Evolutionary conservation across 2,329 filamentous ascomycete species (phyloP), one percentile per base, ranked within the genome.

Genomic region (Talaromyces sp.): DNA sequence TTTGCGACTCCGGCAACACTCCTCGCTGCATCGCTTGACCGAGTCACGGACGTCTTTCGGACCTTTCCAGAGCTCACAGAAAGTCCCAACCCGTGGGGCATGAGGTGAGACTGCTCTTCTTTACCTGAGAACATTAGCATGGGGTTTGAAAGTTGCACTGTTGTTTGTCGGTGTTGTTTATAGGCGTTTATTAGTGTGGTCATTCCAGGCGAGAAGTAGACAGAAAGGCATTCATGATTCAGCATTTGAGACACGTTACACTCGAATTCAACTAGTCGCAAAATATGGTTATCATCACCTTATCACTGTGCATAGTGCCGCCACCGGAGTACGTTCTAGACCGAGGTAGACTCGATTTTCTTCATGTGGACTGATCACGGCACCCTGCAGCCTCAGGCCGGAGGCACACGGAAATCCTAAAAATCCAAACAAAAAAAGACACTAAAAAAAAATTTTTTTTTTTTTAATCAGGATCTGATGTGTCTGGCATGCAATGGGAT

Each of bases 1-100:
- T 87, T 85, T 63, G 83, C 87, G 75, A 83, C 81, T 0, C 82
- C 78, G 0, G 79, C 78, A 63, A 83, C 82, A 0, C 66, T 88
- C 18, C 63, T 87, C 69, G 73, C 81, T 0, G 83, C 84, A 16
- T 85, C 85, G 0, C 74, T 87, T 31, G 85, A 87, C 68, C 79
- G 78, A 63, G 64, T 88, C 34, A 74, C 72, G 42, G 84, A 87
- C 69, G 56, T 85, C 7, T 84, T 86, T 65, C 72, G 80, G 23
- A 82, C 81, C 68, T 88, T 85, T 66, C 83, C 82, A 12, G 50
- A 31, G n/a, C 10, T 1, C 18, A 53, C 27, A 27, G 44, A 3
- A 23, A 27, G 10, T 27, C 44, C 44, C 10, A 47, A 14, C 12
- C 27, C 28, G 28, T 53, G 14, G 50, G 44, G n/a, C 9, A 27